Base-by-base conservation (phyloP, 768 basidiomycete genomes). In the Phaeolepiota aurea region DNA sequence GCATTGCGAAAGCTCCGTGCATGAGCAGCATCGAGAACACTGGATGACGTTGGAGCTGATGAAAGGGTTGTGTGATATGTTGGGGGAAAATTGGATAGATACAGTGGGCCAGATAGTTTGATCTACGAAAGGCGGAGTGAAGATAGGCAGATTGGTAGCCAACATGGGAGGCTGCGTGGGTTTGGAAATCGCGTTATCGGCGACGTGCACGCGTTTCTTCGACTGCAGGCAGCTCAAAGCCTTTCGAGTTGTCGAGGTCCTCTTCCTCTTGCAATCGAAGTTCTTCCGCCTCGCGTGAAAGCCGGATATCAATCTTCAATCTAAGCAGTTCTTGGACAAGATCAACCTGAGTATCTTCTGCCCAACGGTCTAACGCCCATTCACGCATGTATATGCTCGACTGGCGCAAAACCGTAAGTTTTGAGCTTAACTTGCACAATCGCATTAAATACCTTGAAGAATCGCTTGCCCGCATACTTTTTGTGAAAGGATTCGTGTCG, bases 391-490 rank as follows among this genome's bases (percentile, higher is more conserved):
- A 89, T 37, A 82, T 66, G 52, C 88, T 89, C 21, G 87, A 84
- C 83, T 94, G 45, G 5, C 45, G 12, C 32, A 3, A 30, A 40
- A n/a, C n/a, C n/a, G n/a, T n/a, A n/a, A n/a, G n/a, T n/a, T n/a
- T n/a, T n/a, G n/a, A n/a, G n/a, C 25, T n/a, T 28, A 28, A 7
- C 25, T n/a, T 28, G 7, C 25, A 28, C 7, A 28, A 7, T 28
- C 7, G 25, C 7, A n/a, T 28, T 47, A 44, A 45, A 3, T 31
- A 91, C 89, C 76, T 93, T 94, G 65, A 83, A 71, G 63, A 77
- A 90, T 37, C 82, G 88, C 62, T 89, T 93, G 12, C 84, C 78
- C 0, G 89, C 83, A 53, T 94, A 99, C 61, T 99, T 98, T 68
- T 89, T 85, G 67, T 76, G 76, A 62, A 98, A 89, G n/a, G 82